Evolutionary conservation across 1,284 basidiomycete genomes (phyloP), one percentile per base, ranked within the genome.

Genomic region (Irpex sp.): DNA sequence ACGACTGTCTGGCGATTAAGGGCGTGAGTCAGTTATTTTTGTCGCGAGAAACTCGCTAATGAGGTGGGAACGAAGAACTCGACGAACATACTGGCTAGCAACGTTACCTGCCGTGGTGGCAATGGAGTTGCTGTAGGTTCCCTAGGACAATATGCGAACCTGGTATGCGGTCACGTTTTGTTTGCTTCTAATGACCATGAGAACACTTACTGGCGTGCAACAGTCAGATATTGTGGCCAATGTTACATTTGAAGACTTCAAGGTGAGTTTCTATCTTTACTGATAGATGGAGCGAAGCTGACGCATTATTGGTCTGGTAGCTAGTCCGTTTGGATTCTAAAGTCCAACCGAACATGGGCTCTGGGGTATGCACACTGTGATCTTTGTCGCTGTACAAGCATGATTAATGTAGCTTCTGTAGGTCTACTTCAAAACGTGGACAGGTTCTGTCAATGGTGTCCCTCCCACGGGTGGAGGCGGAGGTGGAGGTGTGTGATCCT

Each of bases 1-100:
- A 88, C 68, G 87, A 88, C 70, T 88, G 85, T 66, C 72, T 88
- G n/a, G 85, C 85, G 4, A 82, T 88, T 74, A 88, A 88, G 74
- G 84, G 84, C 7, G 83, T 85, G 68, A 56, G 81, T 72, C 11
- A 11, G 19, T 15, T 36, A 39, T 59, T 35, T 26, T n/a, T 60
- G n/a, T 21, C 15, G 19, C 15, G 5, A 31, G 36, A 47, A 4
- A 31, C 31, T 17, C 15, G 11, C 15, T 43, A 43, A 43, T 43
- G 39, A 43, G 39, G 39, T 11, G 39, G 39, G 15, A 43, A 43
- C 51, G 15, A 56, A 87, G 79, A 88, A 87, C 70, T 83, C 84
- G 47, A 82, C 85, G 13, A 83, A 85, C 66, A 77, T 88, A 61
- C 62, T 78, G 19, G 80, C 78, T 0, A 70, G 76, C 1, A 83